Evolutionary conservation across 345 rosid species (phyloP), one percentile per base, ranked within the genome.

Genomic region (Clarkia xantiana): DNA sequence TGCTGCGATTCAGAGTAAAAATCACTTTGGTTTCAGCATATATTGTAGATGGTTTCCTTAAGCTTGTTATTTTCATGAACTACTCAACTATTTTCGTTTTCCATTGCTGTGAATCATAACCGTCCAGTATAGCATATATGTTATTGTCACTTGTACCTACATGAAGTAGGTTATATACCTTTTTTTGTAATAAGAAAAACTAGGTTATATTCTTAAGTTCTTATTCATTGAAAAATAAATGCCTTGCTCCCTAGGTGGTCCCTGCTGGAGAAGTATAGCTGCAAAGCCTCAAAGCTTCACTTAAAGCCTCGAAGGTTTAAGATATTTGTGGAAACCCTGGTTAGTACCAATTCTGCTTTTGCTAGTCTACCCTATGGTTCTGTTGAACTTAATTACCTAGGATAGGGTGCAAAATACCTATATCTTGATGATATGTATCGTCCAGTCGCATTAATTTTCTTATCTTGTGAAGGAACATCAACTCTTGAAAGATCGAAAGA

Each of bases 211-310:
- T 29, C 36, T 29, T 3, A 29, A 29, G 8, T 29, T 29, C 36
- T 29, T 3, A 29, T 5, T 29, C 5, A 29, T 29, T 29, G 36
- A 5, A 53, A 53, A 40, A 43, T 9, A 16, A 20, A 7, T 40
- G 7, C 3, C 5, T 15, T 22, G n/a, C 14, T 34, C 17, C 67
- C 47, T 73, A 93, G 99, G 99, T 93, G 99, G 97, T 84, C 99
- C 64, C 74, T 93, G 60, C 70, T 93, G 72, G 99, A 87, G 69
- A 93, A 87, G 65, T 82, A 93, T 65, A 87, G 95, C 66, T 93
- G 94, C 72, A 87, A 86, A 76, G 96, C 96, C 62, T 93, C 99
- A 60, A 93, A 93, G 73, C 96, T 93, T 75, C 99, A 87, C 67
- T 67, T 84, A 54, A 93, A 84, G 73, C 99, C 96, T 1, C 80